Conservation (phyloP, 2,329 filamentous ascomycete species). For the Botrytis fragariae region DNA sequence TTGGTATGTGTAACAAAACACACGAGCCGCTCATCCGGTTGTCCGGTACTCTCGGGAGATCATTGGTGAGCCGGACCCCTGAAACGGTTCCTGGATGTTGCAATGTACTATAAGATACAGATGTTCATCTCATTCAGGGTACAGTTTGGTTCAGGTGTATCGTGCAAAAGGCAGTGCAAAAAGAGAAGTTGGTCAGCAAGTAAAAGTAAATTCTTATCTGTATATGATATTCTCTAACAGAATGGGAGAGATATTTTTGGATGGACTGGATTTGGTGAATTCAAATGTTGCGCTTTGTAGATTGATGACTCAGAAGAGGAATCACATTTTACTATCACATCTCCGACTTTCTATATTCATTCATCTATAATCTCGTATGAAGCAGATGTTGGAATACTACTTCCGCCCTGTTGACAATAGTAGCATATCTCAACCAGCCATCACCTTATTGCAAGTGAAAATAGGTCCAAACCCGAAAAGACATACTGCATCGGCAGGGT, state of each 20-base stretch:
- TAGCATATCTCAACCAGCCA: neutral
- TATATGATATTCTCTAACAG: neutral
- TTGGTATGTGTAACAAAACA: neutral
- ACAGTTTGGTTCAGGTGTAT: neutral
- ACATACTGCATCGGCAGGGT: neutral
- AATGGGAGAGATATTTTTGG: neutral
- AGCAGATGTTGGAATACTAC: neutral
- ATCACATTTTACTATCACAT: neutral
- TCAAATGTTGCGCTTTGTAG: neutral
- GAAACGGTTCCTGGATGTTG: too few species aligned
- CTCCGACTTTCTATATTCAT: too few species aligned
- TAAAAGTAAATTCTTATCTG: neutral
- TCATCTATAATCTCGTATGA: neutral
- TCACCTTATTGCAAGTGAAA: neutral
- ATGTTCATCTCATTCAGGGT: neutral
- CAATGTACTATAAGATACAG: too few species aligned
- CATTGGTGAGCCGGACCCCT: neutral
- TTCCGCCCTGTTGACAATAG: too few species aligned
- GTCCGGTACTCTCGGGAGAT: neutral
- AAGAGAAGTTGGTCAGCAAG: neutral
- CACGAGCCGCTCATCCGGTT: neutral
- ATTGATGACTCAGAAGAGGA: too few species aligned
- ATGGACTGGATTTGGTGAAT: neutral
- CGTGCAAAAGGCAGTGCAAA: neutral
- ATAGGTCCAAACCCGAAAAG: neutral